Base-by-base conservation (phyloP, 1,139 yeast genomes). In the Sugiyamaella castrensis region DNA sequence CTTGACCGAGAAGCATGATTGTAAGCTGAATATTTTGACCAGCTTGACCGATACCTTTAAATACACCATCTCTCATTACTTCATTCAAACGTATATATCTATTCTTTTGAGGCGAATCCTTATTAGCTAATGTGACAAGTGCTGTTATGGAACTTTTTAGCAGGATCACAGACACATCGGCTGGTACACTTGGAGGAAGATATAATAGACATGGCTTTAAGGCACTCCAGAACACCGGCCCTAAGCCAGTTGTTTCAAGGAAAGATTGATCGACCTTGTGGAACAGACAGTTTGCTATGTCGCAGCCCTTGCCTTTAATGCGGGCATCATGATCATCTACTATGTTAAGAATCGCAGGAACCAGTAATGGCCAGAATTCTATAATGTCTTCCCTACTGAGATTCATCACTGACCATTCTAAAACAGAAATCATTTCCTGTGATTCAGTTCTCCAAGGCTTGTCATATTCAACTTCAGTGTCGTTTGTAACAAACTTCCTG, bases 261-360 rank as follows among this genome's bases (percentile, higher is more conserved):
- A 60, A 62, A n/a, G 55, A 52, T 1, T 56, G 48, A 31, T 61
- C 65, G 32, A 65, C 56, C 10, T 37, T 36, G 1, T 57, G 51
- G 4, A 70, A 53, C 2, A 75, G 52, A 8, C 57, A 31, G 2
- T 49, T 51, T 3, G 74, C 58, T 2, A 79, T 55, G 16, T 59
- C 57, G 46, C 75, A 72, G 10, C 80, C 81, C 48, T 71, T 72
- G 0, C 67, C 57, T 54, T 80, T 79, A 46, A 72, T 65, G 7
- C 56, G 54, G 0, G 76, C 70, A 24, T 77, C 79, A 46, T 73
- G 72, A 52, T 77, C 79, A 57, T 81, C 84, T 16, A 79, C 61
- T 9, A 79, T 61, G 51, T 78, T 78, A 24, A 81, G 58, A 9
- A 68, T 65, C 8, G 80, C 73, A 0, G 85, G 79, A 0, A 80